phyloP scores from a whole-genome alignment of 2,329 filamentous ascomycete species.

The Paramyrothecium sp. region DNA sequence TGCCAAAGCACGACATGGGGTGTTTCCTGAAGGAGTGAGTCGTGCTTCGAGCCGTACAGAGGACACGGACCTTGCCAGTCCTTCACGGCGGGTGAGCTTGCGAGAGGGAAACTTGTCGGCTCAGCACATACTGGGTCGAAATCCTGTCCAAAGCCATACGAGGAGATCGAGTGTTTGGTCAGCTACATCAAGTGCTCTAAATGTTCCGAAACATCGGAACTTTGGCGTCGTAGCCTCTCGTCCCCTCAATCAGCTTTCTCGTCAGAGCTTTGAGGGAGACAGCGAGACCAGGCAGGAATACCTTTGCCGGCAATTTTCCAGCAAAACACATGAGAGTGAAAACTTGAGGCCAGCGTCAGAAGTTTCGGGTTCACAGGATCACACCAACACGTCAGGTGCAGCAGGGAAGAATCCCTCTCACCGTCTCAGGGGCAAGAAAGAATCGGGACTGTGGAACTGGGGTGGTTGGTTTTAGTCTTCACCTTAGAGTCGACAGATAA shows the following conservation, averaged over 20 bases:
- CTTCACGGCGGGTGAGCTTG: background rate
- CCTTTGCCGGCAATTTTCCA: no score
- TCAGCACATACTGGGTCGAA: background rate
- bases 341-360: background rate
- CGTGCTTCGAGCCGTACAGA: background rate
- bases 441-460: constrained; percentile 24
- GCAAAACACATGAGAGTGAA: background rate
- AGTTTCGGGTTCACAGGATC: background rate
- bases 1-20: background rate
- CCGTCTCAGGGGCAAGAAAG: constrained; percentile 18
- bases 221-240: no score
- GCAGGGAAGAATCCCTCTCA: background rate
- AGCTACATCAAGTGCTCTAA: no score
- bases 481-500: background rate
- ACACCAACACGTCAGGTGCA: background rate
- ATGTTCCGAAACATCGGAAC: no score
- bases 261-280: background rate
- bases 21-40: background rate
- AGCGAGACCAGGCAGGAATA: background rate
- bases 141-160: no score
- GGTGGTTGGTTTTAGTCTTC: constrained; percentile 24
- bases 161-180: background rate
- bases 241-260: background rate
- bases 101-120: background rate
- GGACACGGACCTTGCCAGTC: no score